A percentile compares a stretch with the other conserved stretches of the same genome.
Evolutionary conservation across 179 eudicot genomes (phyloP).

Genomic region (Amaranthus tricolor): DNA sequence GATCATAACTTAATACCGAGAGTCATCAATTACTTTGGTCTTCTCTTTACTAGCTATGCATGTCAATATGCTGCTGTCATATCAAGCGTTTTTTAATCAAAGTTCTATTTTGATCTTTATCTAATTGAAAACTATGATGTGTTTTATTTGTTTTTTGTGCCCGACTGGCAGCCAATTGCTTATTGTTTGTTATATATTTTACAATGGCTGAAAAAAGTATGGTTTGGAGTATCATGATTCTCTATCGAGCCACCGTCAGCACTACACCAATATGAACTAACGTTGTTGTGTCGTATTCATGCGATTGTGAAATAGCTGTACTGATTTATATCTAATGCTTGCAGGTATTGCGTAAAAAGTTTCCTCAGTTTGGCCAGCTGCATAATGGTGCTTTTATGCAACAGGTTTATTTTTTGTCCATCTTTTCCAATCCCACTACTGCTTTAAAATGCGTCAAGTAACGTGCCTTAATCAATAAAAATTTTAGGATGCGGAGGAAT

Average conservation of each 20-base stretch:
- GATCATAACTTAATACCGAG: background rate
- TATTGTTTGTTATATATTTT: background rate
- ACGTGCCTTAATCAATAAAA: conserved; percentile 11
- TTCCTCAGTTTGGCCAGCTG: conserved; percentile 95
- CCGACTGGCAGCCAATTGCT: background rate
- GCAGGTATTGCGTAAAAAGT: conserved; percentile 82
- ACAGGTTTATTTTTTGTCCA: conserved; percentile 49
- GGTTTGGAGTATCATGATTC: background rate
- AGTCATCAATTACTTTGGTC: background rate
- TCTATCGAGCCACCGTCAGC: background rate
- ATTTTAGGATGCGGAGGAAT: conserved; percentile 93
- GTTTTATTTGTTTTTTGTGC: background rate
- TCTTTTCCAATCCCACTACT: conserved; percentile 9
- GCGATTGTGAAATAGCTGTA: background rate
- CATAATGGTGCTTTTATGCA: conserved; percentile 93
- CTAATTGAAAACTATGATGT: too few species aligned
- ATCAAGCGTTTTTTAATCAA: background rate
- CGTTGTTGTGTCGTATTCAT: background rate
- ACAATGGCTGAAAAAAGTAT: background rate
- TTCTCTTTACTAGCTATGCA: background rate
- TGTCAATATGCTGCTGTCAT: background rate
- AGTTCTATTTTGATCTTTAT: background rate
- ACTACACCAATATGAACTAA: background rate
- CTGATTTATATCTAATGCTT: background rate
- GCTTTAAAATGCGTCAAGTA: background rate